Evolutionary conservation across 2,329 filamentous ascomycete species (phyloP), one percentile per base, ranked within the genome.

Genomic region (Penicillium sp.): DNA sequence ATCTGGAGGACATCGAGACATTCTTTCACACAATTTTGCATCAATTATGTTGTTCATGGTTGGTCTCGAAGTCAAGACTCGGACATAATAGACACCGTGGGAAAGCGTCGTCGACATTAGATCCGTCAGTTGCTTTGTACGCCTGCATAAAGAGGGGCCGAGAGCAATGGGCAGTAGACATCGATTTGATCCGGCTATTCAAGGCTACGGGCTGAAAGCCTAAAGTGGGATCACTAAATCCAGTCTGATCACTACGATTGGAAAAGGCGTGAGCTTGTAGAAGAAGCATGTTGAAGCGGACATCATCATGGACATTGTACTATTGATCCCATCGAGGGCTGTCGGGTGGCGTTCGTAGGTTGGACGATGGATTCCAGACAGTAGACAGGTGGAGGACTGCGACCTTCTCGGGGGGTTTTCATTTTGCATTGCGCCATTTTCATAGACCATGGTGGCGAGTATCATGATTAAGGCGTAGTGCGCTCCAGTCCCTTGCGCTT

Each of bases 171-270:
- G 22, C 8, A 25, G 22, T 25, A 25, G 22, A 8, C 22, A 25
- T 3, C 22, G 22, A 25, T 25, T 25, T 25, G 22, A 2, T 8
- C 22, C 49, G 56, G 14, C 42, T 57, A 12, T 57, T 57, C 36
- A 30, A 41, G 12, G 55, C 51, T 4, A 50, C 51, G 3, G 53
- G 40, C 8, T 11, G 41, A 6, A 44, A 50, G 18, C 53, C 52
- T 8, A 35, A 52, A 18, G 47, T 46, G 2, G 48, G 14, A 14
- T 35, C 10, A 14, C 7, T 8, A 10, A 18, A 18, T 18, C 18
- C 9, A 14, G n/a, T 27, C 14, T 27, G 28, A 13, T 28, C 14
- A 18, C n/a, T 46, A 36, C 36, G 11, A 12, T 34, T 12, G n/a
- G 14, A 31, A 19, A 31, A 13, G 34, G 18, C n/a, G 28, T 10